Conservation (phyloP, 2,329 filamentous ascomycete genomes). For the Penicillium hordei region DNA sequence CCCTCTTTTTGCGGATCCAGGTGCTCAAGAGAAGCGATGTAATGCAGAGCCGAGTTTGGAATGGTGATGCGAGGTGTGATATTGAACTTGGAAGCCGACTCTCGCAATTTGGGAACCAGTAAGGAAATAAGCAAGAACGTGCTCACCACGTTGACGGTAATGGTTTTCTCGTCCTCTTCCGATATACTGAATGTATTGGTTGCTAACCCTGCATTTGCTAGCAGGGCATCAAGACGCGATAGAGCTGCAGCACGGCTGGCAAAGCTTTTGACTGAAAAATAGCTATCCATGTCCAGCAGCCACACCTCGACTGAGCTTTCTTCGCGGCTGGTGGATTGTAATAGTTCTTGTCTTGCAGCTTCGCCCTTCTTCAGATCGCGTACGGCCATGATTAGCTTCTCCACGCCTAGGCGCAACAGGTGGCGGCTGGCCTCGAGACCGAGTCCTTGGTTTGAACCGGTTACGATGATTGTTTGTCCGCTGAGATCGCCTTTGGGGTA, state of each 20-base stretch:
- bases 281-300: conserved; percentile 37
- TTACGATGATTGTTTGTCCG: conserved; percentile 46
- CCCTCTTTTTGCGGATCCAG: conserved; percentile 6
- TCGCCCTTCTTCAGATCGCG: conserved; percentile 9
- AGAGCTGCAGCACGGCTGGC: conserved; percentile 28
- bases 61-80: conserved; percentile 19
- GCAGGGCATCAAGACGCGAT: conserved; percentile 31
- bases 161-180: conserved; percentile 11
- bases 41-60: conserved; percentile 21
- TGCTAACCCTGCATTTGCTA: conserved; percentile 45
- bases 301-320: conserved; percentile 21
- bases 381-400: conserved; percentile 12
- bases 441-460: conserved; percentile 41
- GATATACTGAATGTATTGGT: conserved; percentile 44
- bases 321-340: conserved; percentile 7
- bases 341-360: conserved; percentile 5
- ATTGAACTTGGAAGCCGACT: conserved; percentile 8
- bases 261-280: conserved; percentile 35
- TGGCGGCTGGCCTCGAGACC: conserved; percentile 12
- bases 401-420: conserved; percentile 4
- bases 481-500: conserved; percentile 5
- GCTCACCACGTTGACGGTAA: conserved; percentile 44
- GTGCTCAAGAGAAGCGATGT: conserved; percentile 16
- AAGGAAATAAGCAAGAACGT: conserved; percentile 51
- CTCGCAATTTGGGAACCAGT: conserved; percentile 50